Evolutionary conservation across 768 basidiomycete species (phyloP), one percentile per base, ranked within the genome.

Genomic region (Lactarius hatsudake): DNA sequence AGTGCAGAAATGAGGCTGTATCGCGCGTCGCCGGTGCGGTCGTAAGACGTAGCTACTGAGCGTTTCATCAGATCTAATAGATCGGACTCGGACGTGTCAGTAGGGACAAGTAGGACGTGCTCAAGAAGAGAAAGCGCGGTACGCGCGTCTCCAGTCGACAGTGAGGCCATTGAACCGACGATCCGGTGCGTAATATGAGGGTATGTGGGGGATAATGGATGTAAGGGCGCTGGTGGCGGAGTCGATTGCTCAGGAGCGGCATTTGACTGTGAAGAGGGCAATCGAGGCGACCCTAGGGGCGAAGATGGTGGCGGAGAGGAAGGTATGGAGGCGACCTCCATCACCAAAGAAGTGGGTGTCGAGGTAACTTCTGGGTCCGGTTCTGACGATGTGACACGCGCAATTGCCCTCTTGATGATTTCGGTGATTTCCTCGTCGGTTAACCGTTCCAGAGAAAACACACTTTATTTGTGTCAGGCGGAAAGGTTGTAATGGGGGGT

Each of bases 1-100:
- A 94, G 78, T 3, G 93, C 92, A 43, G 87, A 89, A 70, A 92
- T 92, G 86, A 92, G 87, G 75, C 93, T 88, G 73, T 91, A 93
- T 65, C 83, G 84, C 68, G 82, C 82, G 69, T 93, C 93, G 3
- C 91, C 90, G 8, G 84, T 84, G 42, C 92, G 83, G 74, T 94
- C 90, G 73, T 90, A 92, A 7, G 87, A 82, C 40, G 84, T 81
- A 17, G 84, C 82, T 20, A 85, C 87, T 38, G 90, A 89, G 55
- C 82, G 82, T 64, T 85, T 82, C 66, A 94, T 77, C 18, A 83
- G 80, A n/a, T 77, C 72, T 70, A 91, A 81, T 26, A 94, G 77
- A 42, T 78, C 75, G 26, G 75, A 77, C 71, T 89, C 85, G 18
- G 78, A 72, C 15, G 77, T 77, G 34, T 74, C 74, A 32, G 73